These are phyloP conservation scores for Annulohypoxylon maeteangense DNA, from an alignment of 495 filamentous ascomycete species.

Conservation along the genomic window DNA sequence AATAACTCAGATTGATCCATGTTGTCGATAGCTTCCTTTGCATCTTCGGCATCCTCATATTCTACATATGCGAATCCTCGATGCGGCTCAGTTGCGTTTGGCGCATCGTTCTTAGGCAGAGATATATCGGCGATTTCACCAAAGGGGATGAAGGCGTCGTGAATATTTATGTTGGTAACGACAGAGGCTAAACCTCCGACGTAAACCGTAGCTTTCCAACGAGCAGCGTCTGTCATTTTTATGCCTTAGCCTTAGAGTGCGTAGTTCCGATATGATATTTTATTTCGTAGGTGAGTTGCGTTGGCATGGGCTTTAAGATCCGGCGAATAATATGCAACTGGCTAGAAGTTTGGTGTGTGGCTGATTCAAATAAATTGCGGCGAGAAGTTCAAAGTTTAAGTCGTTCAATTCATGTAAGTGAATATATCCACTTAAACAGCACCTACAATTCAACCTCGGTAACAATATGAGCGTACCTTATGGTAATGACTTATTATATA, in stretches of 20 bases:
- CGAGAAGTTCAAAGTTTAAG: neutral
- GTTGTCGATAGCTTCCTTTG: conserved; percentile 96
- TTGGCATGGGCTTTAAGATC: neutral
- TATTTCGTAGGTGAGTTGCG: neutral
- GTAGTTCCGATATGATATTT: conserved; percentile 22
- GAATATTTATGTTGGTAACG: conserved; percentile 77
- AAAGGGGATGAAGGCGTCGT: conserved; percentile 95
- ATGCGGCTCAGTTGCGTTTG: conserved; percentile 75
- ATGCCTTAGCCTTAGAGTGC: neutral
- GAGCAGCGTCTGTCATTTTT: conserved; percentile 81
- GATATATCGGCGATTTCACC: conserved; percentile 92
- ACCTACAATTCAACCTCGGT: neutral
- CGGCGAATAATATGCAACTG: conserved; percentile 34
- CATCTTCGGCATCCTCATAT: conserved; percentile 86
- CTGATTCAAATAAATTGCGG: conserved; percentile 17
- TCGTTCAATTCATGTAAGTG: neutral
- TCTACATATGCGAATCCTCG: conserved; percentile 97
- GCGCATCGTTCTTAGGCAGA: conserved; percentile 84
- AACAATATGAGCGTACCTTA: neutral
- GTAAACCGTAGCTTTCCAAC: conserved; percentile 89
- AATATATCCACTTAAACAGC: conserved; percentile 2
- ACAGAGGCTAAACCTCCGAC: conserved; percentile 87
- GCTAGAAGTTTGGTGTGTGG: conserved; percentile 21
- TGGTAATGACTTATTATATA: neutral
- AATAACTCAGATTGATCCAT: conserved; percentile 99